Conservation (phyloP, 177 flowering plant species). For the Vitis hybrid region DNA sequence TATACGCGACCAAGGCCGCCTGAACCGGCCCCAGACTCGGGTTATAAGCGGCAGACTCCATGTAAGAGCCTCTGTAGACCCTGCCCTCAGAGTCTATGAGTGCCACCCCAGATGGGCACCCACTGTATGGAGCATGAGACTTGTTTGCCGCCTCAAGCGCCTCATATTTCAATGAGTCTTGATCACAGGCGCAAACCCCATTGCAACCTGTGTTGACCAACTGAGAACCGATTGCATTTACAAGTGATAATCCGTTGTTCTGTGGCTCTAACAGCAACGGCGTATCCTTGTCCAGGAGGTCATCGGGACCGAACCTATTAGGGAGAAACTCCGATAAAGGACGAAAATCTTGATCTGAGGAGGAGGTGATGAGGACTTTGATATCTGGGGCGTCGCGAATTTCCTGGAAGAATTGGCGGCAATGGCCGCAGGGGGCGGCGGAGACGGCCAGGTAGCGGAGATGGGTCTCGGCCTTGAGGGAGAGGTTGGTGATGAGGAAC, state of each 20-base stretch:
- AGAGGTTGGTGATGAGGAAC: constrained; percentile 69
- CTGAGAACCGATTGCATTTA: not conserved
- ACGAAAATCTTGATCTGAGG: constrained; percentile 21
- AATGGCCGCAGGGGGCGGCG: constrained; percentile 94
- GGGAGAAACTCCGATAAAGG: constrained; percentile 54
- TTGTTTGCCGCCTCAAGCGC: constrained; percentile 80
- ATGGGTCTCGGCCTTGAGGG: constrained; percentile 41
- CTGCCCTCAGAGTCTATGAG: constrained; percentile 58
- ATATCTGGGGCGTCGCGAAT: constrained; percentile 54
- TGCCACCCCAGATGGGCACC: constrained; percentile 88
- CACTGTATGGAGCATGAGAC: constrained; percentile 85
- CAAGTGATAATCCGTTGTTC: constrained; percentile 33
- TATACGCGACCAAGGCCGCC: constrained; percentile 80
- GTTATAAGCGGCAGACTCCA: constrained; percentile 92
- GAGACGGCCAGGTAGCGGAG: constrained; percentile 72
- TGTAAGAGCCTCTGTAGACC: constrained; percentile 70
- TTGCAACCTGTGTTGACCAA: not conserved
- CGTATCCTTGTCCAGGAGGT: constrained; percentile 48
- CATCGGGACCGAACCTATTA: constrained; percentile 78
- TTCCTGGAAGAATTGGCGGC: constrained; percentile 96
- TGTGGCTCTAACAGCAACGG: constrained; percentile 69
- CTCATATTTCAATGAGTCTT: constrained; percentile 18
- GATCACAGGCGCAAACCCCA: not conserved
- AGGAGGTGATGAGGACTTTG: constrained; percentile 48
- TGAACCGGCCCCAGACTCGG: constrained; percentile 89